Evolutionary conservation across 2,329 filamentous ascomycete genomes (phyloP), one percentile per base, ranked within the genome.

Genomic region (Monosporascus sp.): DNA sequence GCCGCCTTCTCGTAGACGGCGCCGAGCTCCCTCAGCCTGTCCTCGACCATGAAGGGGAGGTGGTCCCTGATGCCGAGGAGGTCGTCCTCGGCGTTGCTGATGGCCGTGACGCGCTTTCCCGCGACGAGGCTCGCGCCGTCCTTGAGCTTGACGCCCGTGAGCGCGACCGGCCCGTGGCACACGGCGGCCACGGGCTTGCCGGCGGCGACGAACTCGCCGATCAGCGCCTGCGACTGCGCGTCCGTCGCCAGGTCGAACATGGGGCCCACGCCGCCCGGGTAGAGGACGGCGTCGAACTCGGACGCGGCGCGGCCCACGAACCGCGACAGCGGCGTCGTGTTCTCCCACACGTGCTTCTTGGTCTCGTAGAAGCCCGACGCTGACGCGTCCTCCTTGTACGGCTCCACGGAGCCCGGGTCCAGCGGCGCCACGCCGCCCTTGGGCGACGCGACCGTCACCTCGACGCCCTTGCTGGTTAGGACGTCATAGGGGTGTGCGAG

Each of bases 241-340:
- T 86, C 79, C 53, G 72, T 72, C 51, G 77, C 78, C 18, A 89
- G 80, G 65, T 89, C 86, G 68, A 79, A 88, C 82, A 89, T 85
- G 62, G 85, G 80, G 54, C 79, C 80, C 72, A 83, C 79, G 50
- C 80, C 80, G 57, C 80, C 80, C 1, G 79, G 79, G 70, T 74
- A 80, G 67, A 81, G 80, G 60, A 82, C 50, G 36, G 83, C 86
- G 59, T 82, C 87, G 62, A 83, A 89, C 57, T 88, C 82, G 53
- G 67, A 69, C 0, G 80, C 76, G 54, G 20, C 39, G 20, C 77
- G 77, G 36, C 81, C 80, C 17, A 80, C 63, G 59, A 86, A 79
- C 22, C 79, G 70, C 25, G 76, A 73, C 20, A 90, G 73, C 54
- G 79, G 79, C 6, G 72, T 62, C 0, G 87, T 90, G 41, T 82